phyloP scores from a whole-genome alignment of 192 early-diverging fungal species.

The Spizellomyces sp. region DNA sequence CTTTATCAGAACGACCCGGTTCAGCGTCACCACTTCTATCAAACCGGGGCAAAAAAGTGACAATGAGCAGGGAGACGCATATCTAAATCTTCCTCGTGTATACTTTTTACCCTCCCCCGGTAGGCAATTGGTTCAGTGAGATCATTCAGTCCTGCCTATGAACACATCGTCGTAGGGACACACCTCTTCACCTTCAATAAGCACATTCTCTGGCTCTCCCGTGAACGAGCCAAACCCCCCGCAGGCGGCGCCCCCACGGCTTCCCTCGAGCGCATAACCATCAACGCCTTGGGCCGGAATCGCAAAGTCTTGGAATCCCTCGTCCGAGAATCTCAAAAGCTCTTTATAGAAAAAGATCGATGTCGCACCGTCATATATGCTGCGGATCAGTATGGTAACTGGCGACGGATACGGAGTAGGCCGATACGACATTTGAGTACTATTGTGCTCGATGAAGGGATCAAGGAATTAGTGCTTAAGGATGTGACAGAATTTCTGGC shows the following conservation, averaged over 20 bases:
- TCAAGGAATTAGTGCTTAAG: constrained; percentile 27
- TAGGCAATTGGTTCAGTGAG: constrained; percentile 9
- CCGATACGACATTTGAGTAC: constrained; percentile 50
- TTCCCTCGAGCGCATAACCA: constrained; percentile 50
- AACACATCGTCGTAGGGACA: constrained; percentile 39
- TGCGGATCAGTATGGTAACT: constrained; percentile 70
- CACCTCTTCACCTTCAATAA: constrained; percentile 58
- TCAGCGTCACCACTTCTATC: constrained; percentile 8
- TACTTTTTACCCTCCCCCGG: constrained; percentile 66
- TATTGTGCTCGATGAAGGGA: constrained; percentile 43
- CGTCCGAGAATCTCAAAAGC: constrained; percentile 55
- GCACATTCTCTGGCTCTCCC: constrained; percentile 52
- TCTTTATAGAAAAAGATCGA: constrained; percentile 61
- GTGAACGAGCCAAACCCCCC: constrained; percentile 39
- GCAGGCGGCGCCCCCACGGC: constrained; percentile 32
- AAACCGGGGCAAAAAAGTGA: not conserved
- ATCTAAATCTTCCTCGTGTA: constrained; percentile 34
- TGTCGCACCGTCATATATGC: constrained; percentile 65
- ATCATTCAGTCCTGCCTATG: not conserved
- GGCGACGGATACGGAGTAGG: constrained; percentile 55
- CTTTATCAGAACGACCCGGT: constrained; percentile 10
- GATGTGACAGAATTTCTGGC: constrained; percentile 49
- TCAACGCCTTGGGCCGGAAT: constrained; percentile 58
- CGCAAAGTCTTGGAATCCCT: constrained; percentile 51
- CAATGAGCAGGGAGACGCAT: constrained; percentile 8